Evolutionary conservation across 2,329 filamentous ascomycete genomes (phyloP).

Genomic region (Talaromyces amestolkiae): DNA sequence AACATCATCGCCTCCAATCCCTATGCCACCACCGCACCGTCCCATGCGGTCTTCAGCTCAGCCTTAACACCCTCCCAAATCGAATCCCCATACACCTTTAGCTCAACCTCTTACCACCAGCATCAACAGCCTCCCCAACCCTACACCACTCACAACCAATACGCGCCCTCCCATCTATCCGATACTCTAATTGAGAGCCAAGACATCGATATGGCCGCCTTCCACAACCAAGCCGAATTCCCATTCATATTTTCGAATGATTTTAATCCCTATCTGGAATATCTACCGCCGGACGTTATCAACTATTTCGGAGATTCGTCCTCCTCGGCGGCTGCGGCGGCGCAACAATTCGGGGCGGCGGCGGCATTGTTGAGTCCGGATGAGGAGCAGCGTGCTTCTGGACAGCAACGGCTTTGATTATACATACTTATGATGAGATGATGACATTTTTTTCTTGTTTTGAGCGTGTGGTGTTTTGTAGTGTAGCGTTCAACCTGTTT

Average conservation of each 20-base stretch:
- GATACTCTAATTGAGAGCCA: slow-evolving; percentile 71
- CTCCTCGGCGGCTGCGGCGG: neutral
- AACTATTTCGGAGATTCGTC: slow-evolving; percentile 51
- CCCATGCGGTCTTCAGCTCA: slow-evolving; percentile 7
- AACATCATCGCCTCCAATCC: neutral
- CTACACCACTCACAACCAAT: neutral
- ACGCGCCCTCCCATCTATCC: slow-evolving; percentile 23
- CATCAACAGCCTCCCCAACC: neutral
- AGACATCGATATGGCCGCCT: slow-evolving; percentile 69
- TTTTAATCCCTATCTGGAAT: slow-evolving; percentile 73
- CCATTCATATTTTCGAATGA: slow-evolving; percentile 51
- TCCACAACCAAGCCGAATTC: slow-evolving; percentile 46
- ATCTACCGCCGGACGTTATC: slow-evolving; percentile 65
- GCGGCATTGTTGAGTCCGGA: slow-evolving; percentile 1
- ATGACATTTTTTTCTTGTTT: neutral
- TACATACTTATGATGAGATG: neutral
- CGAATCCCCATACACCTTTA: slow-evolving; percentile 5
- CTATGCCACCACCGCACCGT: neutral
- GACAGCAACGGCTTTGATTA: neutral
- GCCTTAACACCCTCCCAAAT: slow-evolving; percentile 5
- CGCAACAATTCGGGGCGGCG: neutral
- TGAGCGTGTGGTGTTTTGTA: neutral
- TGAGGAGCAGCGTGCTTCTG: neutral
- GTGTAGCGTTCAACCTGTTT: neutral
- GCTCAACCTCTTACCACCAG: slow-evolving; percentile 1